These are phyloP conservation scores for Immersiella caudata DNA, from an alignment of 495 filamentous ascomycete species.

Conservation along the genomic window DNA sequence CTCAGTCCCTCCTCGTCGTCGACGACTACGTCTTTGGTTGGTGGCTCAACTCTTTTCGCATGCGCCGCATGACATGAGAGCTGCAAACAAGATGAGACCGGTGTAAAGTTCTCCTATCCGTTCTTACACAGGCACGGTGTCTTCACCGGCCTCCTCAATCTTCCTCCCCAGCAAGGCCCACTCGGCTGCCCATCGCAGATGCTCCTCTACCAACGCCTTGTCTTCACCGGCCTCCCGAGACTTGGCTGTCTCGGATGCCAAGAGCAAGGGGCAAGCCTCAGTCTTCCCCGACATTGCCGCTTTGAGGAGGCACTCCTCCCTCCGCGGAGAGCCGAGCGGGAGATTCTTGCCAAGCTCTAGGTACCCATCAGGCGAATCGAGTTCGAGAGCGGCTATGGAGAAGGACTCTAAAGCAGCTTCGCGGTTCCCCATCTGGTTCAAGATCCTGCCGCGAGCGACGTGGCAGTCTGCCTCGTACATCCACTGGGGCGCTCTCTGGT, in stretches of 20 bases:
- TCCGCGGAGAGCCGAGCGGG: slow-evolving; percentile 20
- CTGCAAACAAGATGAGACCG: background rate
- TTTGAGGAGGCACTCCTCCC: slow-evolving; percentile 28
- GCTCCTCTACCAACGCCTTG: background rate
- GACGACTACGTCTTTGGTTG: background rate
- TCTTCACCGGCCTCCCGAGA: background rate
- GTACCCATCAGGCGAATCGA: slow-evolving; percentile 32
- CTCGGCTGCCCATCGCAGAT: slow-evolving; percentile 16
- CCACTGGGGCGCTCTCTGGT: slow-evolving; percentile 33
- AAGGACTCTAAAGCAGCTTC: slow-evolving; percentile 32
- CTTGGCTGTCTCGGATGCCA: background rate
- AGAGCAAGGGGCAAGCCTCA: slow-evolving; percentile 27
- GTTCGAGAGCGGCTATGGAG: slow-evolving; percentile 29
- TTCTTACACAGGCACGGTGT: background rate
- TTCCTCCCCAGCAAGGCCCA: slow-evolving; percentile 13
- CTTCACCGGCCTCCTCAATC: background rate
- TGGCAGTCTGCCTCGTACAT: slow-evolving; percentile 36
- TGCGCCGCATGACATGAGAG: background rate
- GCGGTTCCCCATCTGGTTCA: slow-evolving; percentile 16
- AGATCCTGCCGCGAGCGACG: slow-evolving; percentile 29
- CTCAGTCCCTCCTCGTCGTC: background rate
- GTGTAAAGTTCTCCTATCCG: background rate
- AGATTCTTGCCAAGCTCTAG: slow-evolving; percentile 35
- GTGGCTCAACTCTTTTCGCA: background rate
- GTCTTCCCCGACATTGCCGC: slow-evolving; percentile 34